Evolutionary conservation across 1,284 basidiomycete species (phyloP).

Genomic region (Sparassis latifolia): DNA sequence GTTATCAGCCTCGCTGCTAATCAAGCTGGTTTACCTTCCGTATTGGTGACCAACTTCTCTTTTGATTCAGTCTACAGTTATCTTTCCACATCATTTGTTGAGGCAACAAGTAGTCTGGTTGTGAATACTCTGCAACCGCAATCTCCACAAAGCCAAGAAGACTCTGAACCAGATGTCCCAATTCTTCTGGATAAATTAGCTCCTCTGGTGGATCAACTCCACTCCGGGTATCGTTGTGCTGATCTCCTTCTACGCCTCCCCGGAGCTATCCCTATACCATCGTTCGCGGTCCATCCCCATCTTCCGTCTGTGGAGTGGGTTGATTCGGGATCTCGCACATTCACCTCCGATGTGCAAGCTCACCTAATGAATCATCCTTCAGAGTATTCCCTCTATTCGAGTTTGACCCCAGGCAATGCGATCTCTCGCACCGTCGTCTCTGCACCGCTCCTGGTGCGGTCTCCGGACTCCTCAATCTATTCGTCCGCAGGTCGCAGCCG

Average conservation of each 20-base stretch:
- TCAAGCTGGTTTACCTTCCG: constrained; percentile 53
- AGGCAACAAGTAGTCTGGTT: too few relatives aligned
- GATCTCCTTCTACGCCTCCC: constrained; percentile 66
- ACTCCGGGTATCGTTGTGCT: constrained; percentile 63
- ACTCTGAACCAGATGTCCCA: constrained; percentile 40
- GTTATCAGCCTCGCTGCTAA: constrained; percentile 61
- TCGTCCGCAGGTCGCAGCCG: constrained; percentile 42
- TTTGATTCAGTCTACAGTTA: constrained; percentile 80
- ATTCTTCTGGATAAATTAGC: constrained; percentile 41
- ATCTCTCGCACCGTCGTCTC: constrained; percentile 37
- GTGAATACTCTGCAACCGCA: constrained; percentile 4
- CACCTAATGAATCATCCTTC: constrained; percentile 29
- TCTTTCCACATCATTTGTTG: constrained; percentile 29
- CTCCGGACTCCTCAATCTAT: constrained; percentile 40
- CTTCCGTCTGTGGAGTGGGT: constrained; percentile 65
- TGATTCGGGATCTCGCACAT: constrained; percentile 35
- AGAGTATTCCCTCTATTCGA: constrained; percentile 27
- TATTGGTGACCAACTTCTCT: constrained; percentile 74
- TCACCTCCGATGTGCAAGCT: constrained; percentile 39
- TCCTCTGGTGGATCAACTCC: constrained; percentile 57
- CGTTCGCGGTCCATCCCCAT: constrained; percentile 44
- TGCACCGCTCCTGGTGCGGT: constrained; percentile 63
- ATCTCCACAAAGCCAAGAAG: constrained; percentile 2
- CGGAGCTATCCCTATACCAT: constrained; percentile 69
- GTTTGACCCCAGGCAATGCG: constrained; percentile 29